A percentile compares a stretch with the other conserved stretches of the same genome.
Evolutionary conservation across 257 asterid species (phyloP).

Genomic region (Coffea canephora): DNA sequence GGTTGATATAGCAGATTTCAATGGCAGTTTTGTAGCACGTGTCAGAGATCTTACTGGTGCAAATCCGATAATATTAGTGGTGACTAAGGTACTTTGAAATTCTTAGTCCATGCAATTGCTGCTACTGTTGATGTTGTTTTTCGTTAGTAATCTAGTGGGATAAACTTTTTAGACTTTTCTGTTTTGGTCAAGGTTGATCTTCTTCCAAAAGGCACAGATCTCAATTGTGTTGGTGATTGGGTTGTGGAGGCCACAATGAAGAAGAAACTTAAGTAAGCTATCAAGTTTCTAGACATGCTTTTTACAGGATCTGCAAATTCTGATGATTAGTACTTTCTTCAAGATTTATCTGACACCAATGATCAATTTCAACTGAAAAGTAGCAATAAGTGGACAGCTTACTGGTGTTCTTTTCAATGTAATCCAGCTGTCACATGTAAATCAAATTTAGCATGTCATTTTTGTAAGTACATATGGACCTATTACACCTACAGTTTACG

Average conservation of each 20-base stretch:
- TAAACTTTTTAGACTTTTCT: conserved; percentile 14
- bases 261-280: conserved; percentile 89
- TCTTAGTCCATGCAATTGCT: neutral
- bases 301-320: neutral
- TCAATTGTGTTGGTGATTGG: conserved; percentile 98
- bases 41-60: conserved; percentile 92
- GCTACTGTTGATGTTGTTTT: neutral
- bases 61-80: conserved; percentile 85
- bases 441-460: neutral
- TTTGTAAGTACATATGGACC: neutral
- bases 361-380: neutral
- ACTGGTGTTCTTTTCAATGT: neutral
- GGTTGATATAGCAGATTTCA: conserved; percentile 99
- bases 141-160: conserved; percentile 4
- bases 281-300: conserved; percentile 10
- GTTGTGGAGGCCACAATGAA: conserved; percentile 95
- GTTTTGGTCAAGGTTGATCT: conserved; percentile 70
- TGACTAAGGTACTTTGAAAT: conserved; percentile 65
- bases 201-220: conserved; percentile 95
- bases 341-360: neutral
- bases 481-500: neutral
- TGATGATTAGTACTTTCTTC: too few species aligned
- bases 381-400: neutral
- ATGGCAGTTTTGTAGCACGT: conserved; percentile 85
- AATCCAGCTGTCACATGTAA: neutral